Percentiles rank a stretch among this genome's conserved stretches.
Conservation (phyloP, 75 land plant genomes). For the Cryptomeria japonica region DNA sequence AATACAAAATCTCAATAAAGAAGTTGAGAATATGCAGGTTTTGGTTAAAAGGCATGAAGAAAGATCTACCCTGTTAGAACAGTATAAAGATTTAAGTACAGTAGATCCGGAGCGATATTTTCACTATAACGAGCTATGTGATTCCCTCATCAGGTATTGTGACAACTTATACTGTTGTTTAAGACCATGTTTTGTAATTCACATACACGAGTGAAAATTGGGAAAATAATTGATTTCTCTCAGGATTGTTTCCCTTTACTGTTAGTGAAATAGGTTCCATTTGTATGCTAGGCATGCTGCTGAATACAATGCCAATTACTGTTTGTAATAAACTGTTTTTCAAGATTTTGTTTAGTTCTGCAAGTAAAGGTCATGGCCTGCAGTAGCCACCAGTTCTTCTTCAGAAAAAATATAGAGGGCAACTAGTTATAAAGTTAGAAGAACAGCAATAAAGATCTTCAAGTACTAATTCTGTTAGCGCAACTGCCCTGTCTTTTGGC, state of each 20-base stretch:
- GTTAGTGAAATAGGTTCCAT: neutral
- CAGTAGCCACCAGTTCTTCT: no score
- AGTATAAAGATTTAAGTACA: conserved; percentile 3
- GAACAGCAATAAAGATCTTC: neutral
- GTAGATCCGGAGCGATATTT: conserved; percentile 1
- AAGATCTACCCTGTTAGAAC: conserved; percentile 1
- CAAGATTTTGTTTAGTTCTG: neutral
- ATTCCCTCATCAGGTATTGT: conserved; percentile 11
- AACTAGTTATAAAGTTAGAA: neutral
- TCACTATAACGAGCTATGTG: conserved; percentile 8
- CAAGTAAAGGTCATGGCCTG: neutral
- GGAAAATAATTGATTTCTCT: neutral
- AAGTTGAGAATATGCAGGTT: conserved; percentile 3
- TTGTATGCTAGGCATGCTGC: neutral
- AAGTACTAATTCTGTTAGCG: no score
- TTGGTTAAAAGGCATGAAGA: conserved; percentile 11
- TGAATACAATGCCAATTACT: neutral
- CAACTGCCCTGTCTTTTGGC: neutral
- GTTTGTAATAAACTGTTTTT: neutral
- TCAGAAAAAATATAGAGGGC: neutral
- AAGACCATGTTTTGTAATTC: neutral
- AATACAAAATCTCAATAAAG: conserved; percentile 5
- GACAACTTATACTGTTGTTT: neutral
- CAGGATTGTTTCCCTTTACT: neutral
- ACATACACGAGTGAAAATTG: neutral